phyloP scores from a whole-genome alignment of 2,329 filamentous ascomycete genomes.

The Stagonosporopsis vannaccii region DNA sequence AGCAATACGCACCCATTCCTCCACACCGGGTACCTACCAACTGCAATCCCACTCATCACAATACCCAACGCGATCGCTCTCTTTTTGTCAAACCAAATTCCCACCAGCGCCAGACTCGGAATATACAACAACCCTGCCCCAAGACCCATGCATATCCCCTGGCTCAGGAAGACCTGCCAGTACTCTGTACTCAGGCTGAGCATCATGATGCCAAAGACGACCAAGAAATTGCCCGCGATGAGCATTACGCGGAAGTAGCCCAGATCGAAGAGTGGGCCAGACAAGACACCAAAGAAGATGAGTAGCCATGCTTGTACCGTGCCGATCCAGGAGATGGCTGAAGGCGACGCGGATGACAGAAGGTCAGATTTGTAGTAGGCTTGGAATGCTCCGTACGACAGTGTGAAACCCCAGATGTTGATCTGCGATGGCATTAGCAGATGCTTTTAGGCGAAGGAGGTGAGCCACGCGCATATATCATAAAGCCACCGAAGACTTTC shows the following conservation, averaged over 20 bases:
- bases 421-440: conserved; percentile 7
- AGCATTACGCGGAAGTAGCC: conserved; percentile 57
- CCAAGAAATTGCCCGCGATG: conserved; percentile 57
- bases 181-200: conserved; percentile 62
- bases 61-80: conserved; percentile 46
- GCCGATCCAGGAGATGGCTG: conserved; percentile 56
- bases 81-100: conserved; percentile 46
- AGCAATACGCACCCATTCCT: background rate
- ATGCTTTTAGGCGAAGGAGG: background rate
- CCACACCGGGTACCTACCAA: conserved; percentile 35
- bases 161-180: conserved; percentile 63
- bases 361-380: conserved; percentile 54
- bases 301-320: conserved; percentile 57
- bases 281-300: conserved; percentile 60
- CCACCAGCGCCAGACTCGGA: conserved; percentile 47
- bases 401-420: conserved; percentile 50
- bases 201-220: conserved; percentile 71
- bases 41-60: conserved; percentile 50
- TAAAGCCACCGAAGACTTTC: conserved; percentile 49
- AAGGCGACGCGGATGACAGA: conserved; percentile 45
- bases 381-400: conserved; percentile 55
- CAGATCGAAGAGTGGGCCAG: conserved; percentile 57
- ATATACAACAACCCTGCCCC: conserved; percentile 49
- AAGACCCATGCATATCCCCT: conserved; percentile 59
- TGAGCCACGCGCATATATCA: conserved; percentile 35